Evolutionary conservation across 306 rosid genomes (phyloP).

Genomic region (Geum urbanum): DNA sequence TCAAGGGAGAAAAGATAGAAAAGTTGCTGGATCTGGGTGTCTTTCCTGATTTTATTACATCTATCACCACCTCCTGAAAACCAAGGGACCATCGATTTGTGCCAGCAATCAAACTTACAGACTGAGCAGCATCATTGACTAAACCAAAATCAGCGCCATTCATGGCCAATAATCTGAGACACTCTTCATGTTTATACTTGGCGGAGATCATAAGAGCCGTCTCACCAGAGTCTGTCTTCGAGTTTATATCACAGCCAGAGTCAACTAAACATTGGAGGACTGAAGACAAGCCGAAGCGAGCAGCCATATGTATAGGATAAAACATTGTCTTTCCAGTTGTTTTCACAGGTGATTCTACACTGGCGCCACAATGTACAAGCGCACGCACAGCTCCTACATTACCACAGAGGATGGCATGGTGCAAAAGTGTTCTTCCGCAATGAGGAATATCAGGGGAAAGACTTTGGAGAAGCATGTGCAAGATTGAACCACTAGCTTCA

Average conservation of each 20-base stretch:
- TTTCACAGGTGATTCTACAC: slow-evolving; percentile 54
- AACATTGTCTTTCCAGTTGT: slow-evolving; percentile 50
- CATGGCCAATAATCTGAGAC: slow-evolving; percentile 55
- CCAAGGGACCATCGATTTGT: slow-evolving; percentile 62
- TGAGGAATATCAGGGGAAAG: slow-evolving; percentile 35
- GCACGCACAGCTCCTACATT: slow-evolving; percentile 53
- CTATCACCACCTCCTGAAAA: slow-evolving; percentile 53
- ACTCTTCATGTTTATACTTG: slow-evolving; percentile 57
- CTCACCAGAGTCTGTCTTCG: slow-evolving; percentile 61
- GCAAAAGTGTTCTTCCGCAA: slow-evolving; percentile 75
- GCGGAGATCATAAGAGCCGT: slow-evolving; percentile 78
- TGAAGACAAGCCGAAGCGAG: slow-evolving; percentile 58
- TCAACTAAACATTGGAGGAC: slow-evolving; percentile 60
- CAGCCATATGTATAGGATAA: slow-evolving; percentile 80
- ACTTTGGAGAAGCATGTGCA: slow-evolving; percentile 59
- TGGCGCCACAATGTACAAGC: slow-evolving; percentile 58
- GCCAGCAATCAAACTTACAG: slow-evolving; percentile 59
- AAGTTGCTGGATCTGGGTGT: slow-evolving; percentile 56
- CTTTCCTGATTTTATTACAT: slow-evolving; percentile 43
- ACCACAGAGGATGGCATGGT: slow-evolving; percentile 84
- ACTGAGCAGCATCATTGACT: slow-evolving; percentile 56
- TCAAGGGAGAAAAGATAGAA: slow-evolving; percentile 53
- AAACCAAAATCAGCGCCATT: slow-evolving; percentile 85
- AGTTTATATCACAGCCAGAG: slow-evolving; percentile 70
- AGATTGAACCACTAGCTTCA: slow-evolving; percentile 71